phyloP scores from a whole-genome alignment of 2,329 filamentous ascomycete species.

The Leptoxyphium fumago region DNA sequence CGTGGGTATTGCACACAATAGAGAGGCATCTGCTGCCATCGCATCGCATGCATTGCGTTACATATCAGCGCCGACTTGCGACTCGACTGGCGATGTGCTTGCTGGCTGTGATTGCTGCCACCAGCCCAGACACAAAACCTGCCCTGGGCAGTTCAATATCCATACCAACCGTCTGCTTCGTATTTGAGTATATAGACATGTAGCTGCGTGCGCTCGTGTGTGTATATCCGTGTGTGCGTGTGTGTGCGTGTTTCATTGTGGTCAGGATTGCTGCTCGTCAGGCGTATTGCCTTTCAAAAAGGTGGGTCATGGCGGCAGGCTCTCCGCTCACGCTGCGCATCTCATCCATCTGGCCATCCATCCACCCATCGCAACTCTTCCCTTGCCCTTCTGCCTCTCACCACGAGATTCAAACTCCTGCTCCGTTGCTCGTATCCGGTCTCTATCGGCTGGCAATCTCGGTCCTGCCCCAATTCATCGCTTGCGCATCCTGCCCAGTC shows the following conservation, averaged over 20 bases:
- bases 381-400: background rate
- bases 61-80: too few relatives aligned
- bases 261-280: background rate
- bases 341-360: background rate
- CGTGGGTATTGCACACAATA: too few relatives aligned
- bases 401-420: background rate
- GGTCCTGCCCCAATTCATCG: background rate
- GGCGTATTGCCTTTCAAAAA: background rate
- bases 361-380: background rate
- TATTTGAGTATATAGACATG: background rate
- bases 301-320: background rate
- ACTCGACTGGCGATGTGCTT: too few relatives aligned
- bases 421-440: background rate
- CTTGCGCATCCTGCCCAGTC: background rate
- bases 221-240: background rate
- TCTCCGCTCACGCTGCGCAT: conserved; percentile 2
- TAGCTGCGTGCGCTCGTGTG: background rate
- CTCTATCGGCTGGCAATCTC: background rate
- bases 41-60: too few relatives aligned
- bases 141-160: too few relatives aligned
- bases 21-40: too few relatives aligned
- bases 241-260: background rate
- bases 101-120: too few relatives aligned
- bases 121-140: too few relatives aligned
- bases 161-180: background rate